These are phyloP conservation scores for Hibiscus trionum DNA, from an alignment of 345 rosid genomes.

Conservation along the genomic window DNA sequence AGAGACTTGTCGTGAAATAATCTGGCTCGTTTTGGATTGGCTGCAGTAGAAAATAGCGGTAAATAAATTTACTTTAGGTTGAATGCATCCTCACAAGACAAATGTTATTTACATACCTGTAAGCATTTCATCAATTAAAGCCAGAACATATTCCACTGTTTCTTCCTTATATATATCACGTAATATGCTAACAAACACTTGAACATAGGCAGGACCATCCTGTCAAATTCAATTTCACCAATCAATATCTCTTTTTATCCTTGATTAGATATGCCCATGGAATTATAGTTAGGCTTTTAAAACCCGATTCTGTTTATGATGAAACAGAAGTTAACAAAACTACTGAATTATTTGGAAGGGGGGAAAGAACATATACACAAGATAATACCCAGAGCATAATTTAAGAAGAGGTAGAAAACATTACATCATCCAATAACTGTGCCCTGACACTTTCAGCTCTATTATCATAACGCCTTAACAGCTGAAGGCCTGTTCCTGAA, in stretches of 20 bases:
- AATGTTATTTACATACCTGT: conserved; percentile 37
- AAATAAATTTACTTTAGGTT: conserved; percentile 13
- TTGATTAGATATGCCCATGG: not conserved
- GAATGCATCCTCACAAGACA: not conserved
- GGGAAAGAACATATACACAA: not conserved
- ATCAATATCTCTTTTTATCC: not conserved
- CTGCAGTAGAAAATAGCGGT: conserved; percentile 37
- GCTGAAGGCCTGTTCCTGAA: conserved; percentile 79
- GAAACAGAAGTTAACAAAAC: not conserved
- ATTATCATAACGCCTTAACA: conserved; percentile 79
- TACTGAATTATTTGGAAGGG: not conserved
- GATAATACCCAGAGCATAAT: conserved; percentile 14
- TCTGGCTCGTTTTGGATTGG: conserved; percentile 81
- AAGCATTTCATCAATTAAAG: conserved; percentile 86
- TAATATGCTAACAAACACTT: conserved; percentile 75
- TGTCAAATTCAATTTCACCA: conserved; percentile 26
- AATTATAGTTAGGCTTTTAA: conserved; percentile 3
- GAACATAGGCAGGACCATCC: conserved; percentile 94
- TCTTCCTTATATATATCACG: conserved; percentile 90
- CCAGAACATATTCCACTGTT: conserved; percentile 94
- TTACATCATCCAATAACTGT: conserved; percentile 84
- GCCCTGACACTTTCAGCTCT: conserved; percentile 71
- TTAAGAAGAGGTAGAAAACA: conserved; percentile 6
- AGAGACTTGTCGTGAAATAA: conserved; percentile 83
- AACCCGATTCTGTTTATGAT: not conserved